Evolutionary conservation across 257 asterid genomes (phyloP).

Genomic region (Nicotiana tabacum): DNA sequence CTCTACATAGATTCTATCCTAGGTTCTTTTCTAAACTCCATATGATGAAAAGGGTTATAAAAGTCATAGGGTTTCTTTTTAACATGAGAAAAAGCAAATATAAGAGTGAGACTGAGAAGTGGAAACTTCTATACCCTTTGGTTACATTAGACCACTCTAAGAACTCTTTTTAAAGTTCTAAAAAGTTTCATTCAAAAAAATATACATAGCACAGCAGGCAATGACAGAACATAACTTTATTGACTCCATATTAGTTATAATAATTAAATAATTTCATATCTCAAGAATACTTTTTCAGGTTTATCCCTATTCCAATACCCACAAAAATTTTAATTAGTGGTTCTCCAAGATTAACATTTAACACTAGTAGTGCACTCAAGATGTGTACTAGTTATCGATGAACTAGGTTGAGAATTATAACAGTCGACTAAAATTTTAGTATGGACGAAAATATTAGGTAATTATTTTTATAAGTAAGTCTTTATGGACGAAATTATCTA

Average conservation of each 20-base stretch:
- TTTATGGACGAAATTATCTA: not conserved
- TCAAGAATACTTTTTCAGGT: not conserved
- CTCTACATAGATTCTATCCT: not conserved
- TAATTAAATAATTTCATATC: not conserved
- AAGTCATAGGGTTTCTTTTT: not conserved
- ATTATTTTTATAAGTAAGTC: not conserved
- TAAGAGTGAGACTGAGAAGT: not conserved
- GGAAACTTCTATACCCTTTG: constrained; percentile 12
- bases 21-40: not conserved
- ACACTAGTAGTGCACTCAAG: not conserved
- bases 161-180: not conserved
- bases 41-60: not conserved
- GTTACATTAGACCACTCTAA: not conserved
- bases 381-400: too few species aligned
- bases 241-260: not conserved
- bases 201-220: not conserved
- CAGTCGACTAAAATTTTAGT: too few species aligned
- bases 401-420: too few species aligned
- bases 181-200: not conserved
- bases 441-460: not conserved
- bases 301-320: not conserved
- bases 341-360: not conserved
- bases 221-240: constrained; percentile 12
- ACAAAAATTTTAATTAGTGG: not conserved
- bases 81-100: not conserved